Base-by-base conservation (phyloP, 2,329 filamentous ascomycete species). In the Microsporum ferrugineum region DNA sequence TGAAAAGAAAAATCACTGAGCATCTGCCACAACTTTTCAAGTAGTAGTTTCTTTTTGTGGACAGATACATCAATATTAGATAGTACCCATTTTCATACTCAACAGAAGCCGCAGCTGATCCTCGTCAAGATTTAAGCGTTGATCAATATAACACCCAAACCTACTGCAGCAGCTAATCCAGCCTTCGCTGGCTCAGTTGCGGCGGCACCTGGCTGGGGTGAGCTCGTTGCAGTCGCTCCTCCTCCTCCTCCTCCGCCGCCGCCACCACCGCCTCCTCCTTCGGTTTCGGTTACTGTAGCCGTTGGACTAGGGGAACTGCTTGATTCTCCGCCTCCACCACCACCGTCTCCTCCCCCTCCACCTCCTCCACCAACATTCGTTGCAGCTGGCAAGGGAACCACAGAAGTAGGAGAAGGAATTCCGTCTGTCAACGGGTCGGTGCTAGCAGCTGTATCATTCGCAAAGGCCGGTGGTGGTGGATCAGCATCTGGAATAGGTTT, bases 361-460 rank as follows among this genome's bases (percentile, higher is more conserved):
- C 34, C n/a, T 2, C 34, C 58, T 71, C 41, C 60, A n/a, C 36
- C 51, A n/a, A 61, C 55, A 17, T 55, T 57, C 0, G 70, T 74
- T 2, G 74, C 69, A 2, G 75, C 71, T 12, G 49, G 47, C 2
- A 65, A 14, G 2, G 58, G 33, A 39, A 73, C 68, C 59, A 70
- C 65, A 62, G 74, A 72, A n/a, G 76, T 79, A 0, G 81, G 72
- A 1, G 75, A 73, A 0, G 78, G 68, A 39, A 84, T 72, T 33
- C 78, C 79, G 23, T 77, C 80, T 0, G 84, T 86, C 70, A 82
- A 85, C 0, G 84, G 82, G 12, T 72, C 73, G 5, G 73, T 73
- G 23, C 75, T 75, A 31, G 71, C 80, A 5, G 77, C 75, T 4
- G 75, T 77, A 3, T 82, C 84, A 61, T 78, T 78, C 29, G 73